Base-by-base conservation (phyloP, 2,329 filamentous ascomycete species). In the Parastagonospora nodorum region DNA sequence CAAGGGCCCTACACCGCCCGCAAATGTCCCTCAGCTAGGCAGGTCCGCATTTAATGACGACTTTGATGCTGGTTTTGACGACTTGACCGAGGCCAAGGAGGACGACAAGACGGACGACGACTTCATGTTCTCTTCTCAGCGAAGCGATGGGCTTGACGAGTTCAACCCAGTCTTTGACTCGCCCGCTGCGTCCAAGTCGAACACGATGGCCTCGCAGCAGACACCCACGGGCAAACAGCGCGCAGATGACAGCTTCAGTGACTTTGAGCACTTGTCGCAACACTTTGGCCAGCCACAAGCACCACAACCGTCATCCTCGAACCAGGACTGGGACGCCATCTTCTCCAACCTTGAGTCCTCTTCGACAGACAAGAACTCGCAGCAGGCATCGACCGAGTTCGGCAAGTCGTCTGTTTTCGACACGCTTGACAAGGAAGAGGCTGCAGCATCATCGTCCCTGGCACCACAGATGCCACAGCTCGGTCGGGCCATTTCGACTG, bases 241-340 rank as follows among this genome's bases (percentile, higher is more conserved):
- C 30, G 66, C 61, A 7, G 73, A 75, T 16, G 77, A 81, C 45
- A 77, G 78, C 46, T 83, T 82, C 52, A 76, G 76, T 38, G 74
- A 78, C 49, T 82, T 82, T 43, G 75, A 79, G 51, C 75, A 78
- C 43, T 53, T 74, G 28, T 67, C 69, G 7, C 68, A 74, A 40
- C 75, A 75, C 42, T 76, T 76, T 51, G 74, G 75, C 29, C 68
- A 68, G 42, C 61, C 68, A 8, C 70, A 72, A 43, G 55, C 73
- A 19, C 70, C 75, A 39, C 76, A 75, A 27, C 74, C 75, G 10
- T 69, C 78, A 41, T 58, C 69, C 24, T 67, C 68, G 1, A 73
- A 77, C 30, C 89, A 95, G 62, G 93, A 97, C 72, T 97, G 94
- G 94, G 93, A 97, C 67, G 89, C 91, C 33, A 90, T 97, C 48